Percentiles rank a stretch among this genome's conserved stretches.
Evolutionary conservation across 768 basidiomycete genomes (phyloP).

Genomic region (Exidia glandulosa): DNA sequence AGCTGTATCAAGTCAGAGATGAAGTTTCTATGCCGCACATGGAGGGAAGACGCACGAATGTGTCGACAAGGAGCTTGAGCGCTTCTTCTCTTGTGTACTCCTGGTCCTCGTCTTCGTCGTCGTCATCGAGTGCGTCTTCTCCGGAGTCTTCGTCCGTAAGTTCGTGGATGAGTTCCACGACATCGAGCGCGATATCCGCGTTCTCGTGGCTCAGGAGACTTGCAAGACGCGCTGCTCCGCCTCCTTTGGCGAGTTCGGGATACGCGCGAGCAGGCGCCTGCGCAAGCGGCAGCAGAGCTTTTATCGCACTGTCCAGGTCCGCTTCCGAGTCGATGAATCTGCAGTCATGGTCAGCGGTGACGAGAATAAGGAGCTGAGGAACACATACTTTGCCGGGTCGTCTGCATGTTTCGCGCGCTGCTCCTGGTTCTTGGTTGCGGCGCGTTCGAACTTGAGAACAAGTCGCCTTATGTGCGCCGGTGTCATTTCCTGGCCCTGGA

Average conservation of each 20-base stretch:
- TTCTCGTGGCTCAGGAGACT: slow-evolving; percentile 94
- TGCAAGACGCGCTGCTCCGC: slow-evolving; percentile 55
- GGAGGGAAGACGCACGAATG: slow-evolving; percentile 44
- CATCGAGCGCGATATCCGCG: slow-evolving; percentile 92
- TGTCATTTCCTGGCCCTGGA: slow-evolving; percentile 47
- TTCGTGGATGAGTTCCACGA: slow-evolving; percentile 85
- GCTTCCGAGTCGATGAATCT: slow-evolving; percentile 99
- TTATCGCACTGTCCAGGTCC: slow-evolving; percentile 80
- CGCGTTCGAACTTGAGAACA: slow-evolving; percentile 73
- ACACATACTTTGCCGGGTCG: slow-evolving; percentile 75
- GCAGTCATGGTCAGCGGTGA: not conserved
- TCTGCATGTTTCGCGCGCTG: slow-evolving; percentile 91
- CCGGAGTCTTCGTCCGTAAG: slow-evolving; percentile 94
- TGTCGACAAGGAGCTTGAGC: slow-evolving; percentile 62
- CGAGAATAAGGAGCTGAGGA: not conserved
- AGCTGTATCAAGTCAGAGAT: slow-evolving; percentile 35
- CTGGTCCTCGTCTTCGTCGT: slow-evolving; percentile 45
- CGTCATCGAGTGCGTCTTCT: slow-evolving; percentile 53
- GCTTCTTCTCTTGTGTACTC: slow-evolving; percentile 51
- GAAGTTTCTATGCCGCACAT: slow-evolving; percentile 2
- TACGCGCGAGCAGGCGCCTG: slow-evolving; percentile 77
- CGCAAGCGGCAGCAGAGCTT: slow-evolving; percentile 78
- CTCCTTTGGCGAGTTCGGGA: slow-evolving; percentile 76
- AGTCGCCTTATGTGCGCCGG: slow-evolving; percentile 60
- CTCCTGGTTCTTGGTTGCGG: slow-evolving; percentile 90